Evolutionary conservation across 805 yeast genomes (phyloP).

Genomic region (Cyberlindnera lachancei): DNA sequence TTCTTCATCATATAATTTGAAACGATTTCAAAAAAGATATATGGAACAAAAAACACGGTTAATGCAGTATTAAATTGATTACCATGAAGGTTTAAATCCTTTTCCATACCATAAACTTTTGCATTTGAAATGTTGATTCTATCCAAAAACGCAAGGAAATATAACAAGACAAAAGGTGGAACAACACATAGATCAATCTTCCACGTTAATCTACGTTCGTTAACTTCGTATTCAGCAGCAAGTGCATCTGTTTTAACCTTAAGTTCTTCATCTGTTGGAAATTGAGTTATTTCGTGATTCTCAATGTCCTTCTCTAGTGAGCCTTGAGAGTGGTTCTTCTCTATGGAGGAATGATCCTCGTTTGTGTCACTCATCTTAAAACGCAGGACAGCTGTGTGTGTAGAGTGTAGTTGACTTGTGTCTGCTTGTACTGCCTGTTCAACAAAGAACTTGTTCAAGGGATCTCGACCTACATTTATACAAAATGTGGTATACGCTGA

Average conservation of each 20-base stretch:
- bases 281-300: constrained; percentile 1
- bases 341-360: no score
- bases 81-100: constrained; percentile 41
- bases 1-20: constrained; percentile 32
- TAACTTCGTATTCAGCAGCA: constrained; percentile 40
- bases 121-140: constrained; percentile 82
- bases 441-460: no score
- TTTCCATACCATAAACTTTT: constrained; percentile 58
- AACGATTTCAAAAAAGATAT: constrained; percentile 31
- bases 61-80: constrained; percentile 37
- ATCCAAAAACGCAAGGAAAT: constrained; percentile 71
- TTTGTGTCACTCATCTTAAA: no score
- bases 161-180: constrained; percentile 69
- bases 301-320: no score
- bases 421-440: no score
- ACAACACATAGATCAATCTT: constrained; percentile 61
- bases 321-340: no score
- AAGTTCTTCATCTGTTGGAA: constrained; percentile 16
- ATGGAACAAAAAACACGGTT: constrained; percentile 42
- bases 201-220: constrained; percentile 49
- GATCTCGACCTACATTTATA: no score
- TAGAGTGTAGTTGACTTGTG: no score
- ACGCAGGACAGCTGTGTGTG: no score
- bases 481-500: no score
- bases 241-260: constrained; percentile 23